Evolutionary conservation across 352 stramenopile genomes (phyloP).

Genomic region (Pythium angustatum): DNA sequence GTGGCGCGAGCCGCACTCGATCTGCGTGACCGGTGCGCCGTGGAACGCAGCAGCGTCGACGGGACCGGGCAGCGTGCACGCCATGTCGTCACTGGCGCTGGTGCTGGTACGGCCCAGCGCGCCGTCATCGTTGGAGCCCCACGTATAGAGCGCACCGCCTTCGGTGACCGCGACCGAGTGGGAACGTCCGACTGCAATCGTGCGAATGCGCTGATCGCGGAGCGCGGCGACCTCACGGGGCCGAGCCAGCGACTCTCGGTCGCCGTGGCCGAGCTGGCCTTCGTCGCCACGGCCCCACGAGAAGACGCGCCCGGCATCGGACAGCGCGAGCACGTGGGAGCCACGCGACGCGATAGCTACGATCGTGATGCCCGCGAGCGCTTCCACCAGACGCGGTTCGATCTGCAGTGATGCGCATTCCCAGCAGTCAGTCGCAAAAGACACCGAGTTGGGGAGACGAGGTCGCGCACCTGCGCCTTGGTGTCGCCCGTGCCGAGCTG

Average conservation of each 20-base stretch:
- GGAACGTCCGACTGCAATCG: constrained; percentile 46
- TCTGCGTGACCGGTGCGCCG: constrained; percentile 22
- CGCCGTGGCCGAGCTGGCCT: constrained; percentile 39
- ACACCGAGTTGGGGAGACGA: too few relatives aligned
- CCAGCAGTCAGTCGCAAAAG: neutral
- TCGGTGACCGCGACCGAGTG: constrained; percentile 69
- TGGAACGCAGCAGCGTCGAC: constrained; percentile 22
- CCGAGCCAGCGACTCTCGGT: constrained; percentile 23
- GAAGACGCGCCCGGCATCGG: constrained; percentile 67
- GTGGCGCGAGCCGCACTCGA: constrained; percentile 47
- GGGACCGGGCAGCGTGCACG: constrained; percentile 18
- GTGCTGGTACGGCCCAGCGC: constrained; percentile 28
- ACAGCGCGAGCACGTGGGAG: constrained; percentile 74
- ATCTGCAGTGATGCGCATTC: constrained; percentile 22
- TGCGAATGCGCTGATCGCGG: constrained; percentile 17
- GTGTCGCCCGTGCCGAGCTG: constrained; percentile 41
- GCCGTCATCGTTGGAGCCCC: constrained; percentile 46
- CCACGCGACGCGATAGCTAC: constrained; percentile 63
- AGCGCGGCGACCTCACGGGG: constrained; percentile 25
- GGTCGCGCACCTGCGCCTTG: constrained; percentile 29
- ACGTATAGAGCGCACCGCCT: constrained; percentile 33
- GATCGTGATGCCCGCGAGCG: constrained; percentile 28
- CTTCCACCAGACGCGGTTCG: constrained; percentile 36
- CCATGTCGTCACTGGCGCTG: constrained; percentile 11
- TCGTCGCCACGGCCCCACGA: constrained; percentile 91